phyloP scores from a whole-genome alignment of 202 grass and related monocot genomes.

The Schoenoplectus tabernaemontani region DNA sequence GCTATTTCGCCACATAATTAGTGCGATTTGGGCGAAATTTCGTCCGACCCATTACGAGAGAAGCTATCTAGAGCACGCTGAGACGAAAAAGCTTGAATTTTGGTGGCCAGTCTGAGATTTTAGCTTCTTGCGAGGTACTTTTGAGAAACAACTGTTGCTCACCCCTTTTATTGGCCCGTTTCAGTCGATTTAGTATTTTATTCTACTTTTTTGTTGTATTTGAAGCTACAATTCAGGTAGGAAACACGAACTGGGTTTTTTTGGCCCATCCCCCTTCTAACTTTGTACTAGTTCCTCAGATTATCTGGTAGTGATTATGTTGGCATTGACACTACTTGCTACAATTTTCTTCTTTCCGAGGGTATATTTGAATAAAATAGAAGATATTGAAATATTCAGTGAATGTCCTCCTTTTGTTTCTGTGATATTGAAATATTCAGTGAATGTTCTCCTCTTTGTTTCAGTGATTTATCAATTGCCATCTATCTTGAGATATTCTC shows the following conservation, averaged over 20 bases:
- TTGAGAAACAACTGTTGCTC: not conserved
- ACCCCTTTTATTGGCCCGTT: not conserved
- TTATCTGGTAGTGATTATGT: not conserved
- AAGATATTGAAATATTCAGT: too few species aligned
- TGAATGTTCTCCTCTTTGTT: not conserved
- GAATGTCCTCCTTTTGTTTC: too few species aligned
- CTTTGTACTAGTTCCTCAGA: not conserved
- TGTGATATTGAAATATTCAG: not conserved
- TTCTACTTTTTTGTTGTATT: not conserved
- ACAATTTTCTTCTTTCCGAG: not conserved
- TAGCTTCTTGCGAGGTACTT: slow-evolving; percentile 29
- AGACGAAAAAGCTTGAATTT: slow-evolving; percentile 2
- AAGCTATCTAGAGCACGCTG: not conserved
- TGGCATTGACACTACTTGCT: not conserved
- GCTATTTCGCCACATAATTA: not conserved
- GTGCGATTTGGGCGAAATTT: slow-evolving; percentile 1
- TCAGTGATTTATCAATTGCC: not conserved
- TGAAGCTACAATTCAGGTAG: not conserved
- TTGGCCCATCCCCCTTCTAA: not conserved
- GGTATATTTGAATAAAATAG: slow-evolving; percentile 19
- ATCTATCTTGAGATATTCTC: too few species aligned
- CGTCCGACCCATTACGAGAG: not conserved
- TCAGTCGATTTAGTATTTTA: not conserved
- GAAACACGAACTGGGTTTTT: not conserved
- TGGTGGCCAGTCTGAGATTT: not conserved